Evolutionary conservation across 768 basidiomycete species (phyloP).

Genomic region (Leucosporidium scottii): DNA sequence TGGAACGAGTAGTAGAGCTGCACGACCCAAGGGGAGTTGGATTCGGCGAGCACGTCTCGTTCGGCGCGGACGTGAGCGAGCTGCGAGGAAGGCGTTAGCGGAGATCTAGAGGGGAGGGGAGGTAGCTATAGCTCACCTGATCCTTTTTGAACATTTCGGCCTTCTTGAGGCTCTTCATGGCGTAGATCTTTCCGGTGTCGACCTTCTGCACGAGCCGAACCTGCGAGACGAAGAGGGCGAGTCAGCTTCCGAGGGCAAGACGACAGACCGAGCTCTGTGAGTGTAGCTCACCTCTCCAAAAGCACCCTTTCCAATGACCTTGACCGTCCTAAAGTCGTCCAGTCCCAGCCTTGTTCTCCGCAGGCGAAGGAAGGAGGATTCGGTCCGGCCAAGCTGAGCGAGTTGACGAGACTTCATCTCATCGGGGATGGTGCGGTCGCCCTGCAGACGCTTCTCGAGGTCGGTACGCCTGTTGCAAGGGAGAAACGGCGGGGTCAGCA

Average conservation of each 20-base stretch:
- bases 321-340: constrained; percentile 90
- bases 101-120: too few species aligned
- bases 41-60: constrained; percentile 91
- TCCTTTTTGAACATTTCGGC: constrained; percentile 99
- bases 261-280: not conserved
- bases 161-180: constrained; percentile 96
- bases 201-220: constrained; percentile 92
- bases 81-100: constrained; percentile 45
- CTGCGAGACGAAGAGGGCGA: constrained; percentile 40
- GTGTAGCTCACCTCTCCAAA: constrained; percentile 75
- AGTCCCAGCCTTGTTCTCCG: constrained; percentile 82
- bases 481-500: too few species aligned
- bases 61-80: constrained; percentile 96
- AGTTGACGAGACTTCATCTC: constrained; percentile 81
- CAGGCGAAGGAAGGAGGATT: constrained; percentile 79
- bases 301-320: constrained; percentile 97
- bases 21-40: constrained; percentile 92
- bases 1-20: constrained; percentile 98
- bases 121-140: constrained; percentile 54
- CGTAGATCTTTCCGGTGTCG: constrained; percentile 96
- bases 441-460: constrained; percentile 69
- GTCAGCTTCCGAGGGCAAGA: not conserved
- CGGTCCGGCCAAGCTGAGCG: constrained; percentile 74
- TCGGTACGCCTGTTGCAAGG: constrained; percentile 62
- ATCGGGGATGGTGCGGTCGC: constrained; percentile 63